phyloP scores from a whole-genome alignment of 1,139 yeast genomes.

The Lodderomyces elongisporus region DNA sequence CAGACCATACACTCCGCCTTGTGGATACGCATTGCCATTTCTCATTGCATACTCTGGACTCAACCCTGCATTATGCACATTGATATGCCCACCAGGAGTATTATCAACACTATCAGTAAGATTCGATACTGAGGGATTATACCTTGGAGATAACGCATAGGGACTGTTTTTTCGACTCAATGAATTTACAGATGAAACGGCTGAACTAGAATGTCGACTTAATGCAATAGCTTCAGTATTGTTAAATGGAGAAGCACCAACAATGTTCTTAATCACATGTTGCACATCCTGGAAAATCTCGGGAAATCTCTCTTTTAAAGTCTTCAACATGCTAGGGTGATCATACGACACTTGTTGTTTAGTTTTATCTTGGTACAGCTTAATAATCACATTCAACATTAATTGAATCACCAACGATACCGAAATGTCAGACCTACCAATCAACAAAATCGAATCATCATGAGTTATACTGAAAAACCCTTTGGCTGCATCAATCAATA shows the following conservation, averaged over 20 bases:
- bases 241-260: conserved; percentile 15
- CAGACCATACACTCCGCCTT: too few relatives aligned
- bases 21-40: too few relatives aligned
- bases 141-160: conserved; percentile 17
- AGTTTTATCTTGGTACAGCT: conserved; percentile 8
- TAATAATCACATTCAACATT: conserved; percentile 20
- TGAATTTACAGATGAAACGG: not conserved
- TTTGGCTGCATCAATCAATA: conserved; percentile 27
- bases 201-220: not conserved
- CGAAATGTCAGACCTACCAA: conserved; percentile 4
- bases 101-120: conserved; percentile 8
- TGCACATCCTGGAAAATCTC: not conserved
- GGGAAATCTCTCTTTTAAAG: not conserved
- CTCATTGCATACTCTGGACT: too few relatives aligned
- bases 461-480: conserved; percentile 15
- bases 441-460: not conserved
- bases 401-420: conserved; percentile 19
- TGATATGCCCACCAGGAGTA: too few relatives aligned
- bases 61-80: too few relatives aligned
- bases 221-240: not conserved
- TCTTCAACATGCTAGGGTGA: not conserved
- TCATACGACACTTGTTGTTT: not conserved
- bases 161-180: conserved; percentile 2
- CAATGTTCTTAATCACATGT: conserved; percentile 11
- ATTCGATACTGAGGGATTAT: conserved; percentile 23